Evolutionary conservation across 164 flowering plant genomes (phyloP).

Genomic region (Chimonanthus praecox): DNA sequence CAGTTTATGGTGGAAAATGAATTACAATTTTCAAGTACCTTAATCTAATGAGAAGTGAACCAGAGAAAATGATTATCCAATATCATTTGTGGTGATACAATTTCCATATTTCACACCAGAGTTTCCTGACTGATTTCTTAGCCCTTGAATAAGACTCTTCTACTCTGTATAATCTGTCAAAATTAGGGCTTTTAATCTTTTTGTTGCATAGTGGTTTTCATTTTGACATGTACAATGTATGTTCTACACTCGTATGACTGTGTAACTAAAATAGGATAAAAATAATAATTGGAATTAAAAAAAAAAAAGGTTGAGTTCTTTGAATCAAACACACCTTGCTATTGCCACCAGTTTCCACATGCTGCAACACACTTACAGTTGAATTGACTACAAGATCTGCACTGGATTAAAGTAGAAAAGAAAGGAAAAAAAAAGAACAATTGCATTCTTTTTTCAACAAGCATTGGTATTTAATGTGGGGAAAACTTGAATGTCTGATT

Average conservation of each 20-base stretch:
- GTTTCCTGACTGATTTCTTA: too few species aligned
- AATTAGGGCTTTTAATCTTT: background rate
- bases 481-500: too few species aligned
- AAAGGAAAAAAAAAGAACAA: background rate
- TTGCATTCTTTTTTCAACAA: background rate
- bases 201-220: background rate
- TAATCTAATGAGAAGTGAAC: too few species aligned
- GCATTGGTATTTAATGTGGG: background rate
- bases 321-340: conserved; percentile 15
- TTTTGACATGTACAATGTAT: background rate
- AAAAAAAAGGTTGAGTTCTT: background rate
- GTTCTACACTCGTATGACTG: background rate
- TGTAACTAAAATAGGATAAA: background rate
- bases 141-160: too few species aligned
- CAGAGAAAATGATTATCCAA: too few species aligned
- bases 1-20: too few species aligned
- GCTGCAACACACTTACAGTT: background rate
- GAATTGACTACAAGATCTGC: conserved; percentile 10
- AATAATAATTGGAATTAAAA: background rate
- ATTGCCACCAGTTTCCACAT: background rate
- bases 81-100: too few species aligned
- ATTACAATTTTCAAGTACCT: too few species aligned
- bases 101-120: too few species aligned
- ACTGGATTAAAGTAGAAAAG: background rate
- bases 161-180: too few species aligned